These are phyloP conservation scores for Epichloe festucae DNA, from an alignment of 2,329 filamentous ascomycete species.

Conservation along the genomic window DNA sequence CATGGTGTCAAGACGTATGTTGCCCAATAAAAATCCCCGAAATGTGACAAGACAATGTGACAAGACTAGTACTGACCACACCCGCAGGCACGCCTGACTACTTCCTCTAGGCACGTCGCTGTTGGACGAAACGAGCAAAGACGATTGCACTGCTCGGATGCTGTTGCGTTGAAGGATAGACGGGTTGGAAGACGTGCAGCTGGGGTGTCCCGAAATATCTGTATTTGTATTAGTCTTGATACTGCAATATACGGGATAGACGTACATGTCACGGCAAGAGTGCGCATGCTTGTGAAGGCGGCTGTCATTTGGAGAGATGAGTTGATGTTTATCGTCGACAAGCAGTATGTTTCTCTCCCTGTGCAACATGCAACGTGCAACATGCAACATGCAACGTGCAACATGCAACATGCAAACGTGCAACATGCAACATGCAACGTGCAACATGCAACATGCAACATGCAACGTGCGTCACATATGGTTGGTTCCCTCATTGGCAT, in stretches of 20 bases:
- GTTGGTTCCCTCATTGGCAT: no score
- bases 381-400: no score
- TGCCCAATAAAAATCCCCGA: not conserved
- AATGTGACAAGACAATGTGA: not conserved
- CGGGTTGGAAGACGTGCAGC: constrained; percentile 9
- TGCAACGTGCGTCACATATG: no score
- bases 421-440: no score
- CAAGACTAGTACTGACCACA: not conserved
- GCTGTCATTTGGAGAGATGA: no score
- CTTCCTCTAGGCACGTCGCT: constrained; percentile 59
- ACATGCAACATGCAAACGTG: no score
- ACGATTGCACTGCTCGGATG: constrained; percentile 6
- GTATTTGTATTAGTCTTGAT: constrained; percentile 14
- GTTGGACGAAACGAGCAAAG: not conserved
- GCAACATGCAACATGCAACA: no score
- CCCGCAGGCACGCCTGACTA: constrained; percentile 46
- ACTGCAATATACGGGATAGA: constrained; percentile 9
- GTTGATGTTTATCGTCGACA: no score
- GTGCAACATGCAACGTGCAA: no score
- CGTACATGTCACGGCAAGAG: constrained; percentile 7
- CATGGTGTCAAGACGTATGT: constrained; percentile 86
- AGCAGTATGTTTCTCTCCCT: no score
- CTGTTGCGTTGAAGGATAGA: constrained; percentile 10
- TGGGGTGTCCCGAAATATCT: constrained; percentile 15
- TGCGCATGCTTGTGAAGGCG: constrained; percentile 4